Conservation (phyloP, 2,329 filamentous ascomycete species). For the Botrytis cinerea region DNA sequence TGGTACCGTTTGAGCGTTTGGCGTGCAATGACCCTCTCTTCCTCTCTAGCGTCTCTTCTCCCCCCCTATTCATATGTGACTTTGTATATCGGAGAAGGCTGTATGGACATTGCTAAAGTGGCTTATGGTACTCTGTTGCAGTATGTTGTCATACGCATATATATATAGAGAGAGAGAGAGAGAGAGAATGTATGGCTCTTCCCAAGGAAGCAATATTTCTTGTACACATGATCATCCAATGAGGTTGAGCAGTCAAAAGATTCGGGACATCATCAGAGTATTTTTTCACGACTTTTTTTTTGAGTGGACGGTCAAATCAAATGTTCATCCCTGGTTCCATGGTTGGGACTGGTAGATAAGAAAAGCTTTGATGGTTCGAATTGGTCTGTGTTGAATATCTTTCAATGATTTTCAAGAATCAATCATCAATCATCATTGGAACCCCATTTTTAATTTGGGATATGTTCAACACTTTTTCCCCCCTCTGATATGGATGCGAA, state of each 20-base stretch:
- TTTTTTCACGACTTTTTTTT: no score
- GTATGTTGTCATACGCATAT: neutral
- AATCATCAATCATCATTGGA: neutral
- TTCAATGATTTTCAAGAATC: neutral
- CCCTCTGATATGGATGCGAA: neutral
- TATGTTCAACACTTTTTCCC: neutral
- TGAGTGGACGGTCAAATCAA: neutral
- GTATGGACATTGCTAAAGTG: neutral
- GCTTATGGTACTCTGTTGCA: neutral
- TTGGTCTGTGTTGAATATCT: slow-evolving; percentile 2
- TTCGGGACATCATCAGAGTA: neutral
- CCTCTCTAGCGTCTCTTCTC: neutral
- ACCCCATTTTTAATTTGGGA: neutral
- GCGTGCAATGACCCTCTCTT: neutral
- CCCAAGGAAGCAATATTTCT: neutral
- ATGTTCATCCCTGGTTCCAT: neutral
- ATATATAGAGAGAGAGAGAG: neutral
- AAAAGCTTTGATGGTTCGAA: neutral
- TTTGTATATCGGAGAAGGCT: neutral
- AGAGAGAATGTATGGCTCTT: neutral
- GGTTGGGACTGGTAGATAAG: neutral
- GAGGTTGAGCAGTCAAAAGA: neutral
- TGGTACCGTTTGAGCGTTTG: neutral
- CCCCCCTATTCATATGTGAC: neutral
- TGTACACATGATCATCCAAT: neutral